Conservation (phyloP, 139 green algal genomes). For the Tetraselmis striata region DNA sequence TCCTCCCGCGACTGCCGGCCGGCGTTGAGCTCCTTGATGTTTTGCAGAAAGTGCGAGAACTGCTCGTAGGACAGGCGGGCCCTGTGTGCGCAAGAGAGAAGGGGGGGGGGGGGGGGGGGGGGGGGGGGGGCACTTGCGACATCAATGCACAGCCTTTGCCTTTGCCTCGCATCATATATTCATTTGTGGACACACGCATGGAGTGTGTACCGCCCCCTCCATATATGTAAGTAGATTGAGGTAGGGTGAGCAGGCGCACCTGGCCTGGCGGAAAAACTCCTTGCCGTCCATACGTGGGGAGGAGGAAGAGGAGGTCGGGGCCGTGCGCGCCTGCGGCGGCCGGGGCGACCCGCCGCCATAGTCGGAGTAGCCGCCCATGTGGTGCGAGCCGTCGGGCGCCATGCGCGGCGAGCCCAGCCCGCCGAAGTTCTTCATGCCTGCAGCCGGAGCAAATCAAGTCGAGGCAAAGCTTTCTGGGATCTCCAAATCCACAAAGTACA, state of each 20-base stretch:
- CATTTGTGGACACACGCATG: too few species aligned
- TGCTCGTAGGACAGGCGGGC: constrained; percentile 63
- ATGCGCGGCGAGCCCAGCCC: background rate
- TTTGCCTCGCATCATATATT: background rate
- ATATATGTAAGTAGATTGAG: too few species aligned
- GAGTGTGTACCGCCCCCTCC: too few species aligned
- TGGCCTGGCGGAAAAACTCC: constrained; percentile 59
- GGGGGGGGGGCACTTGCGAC: too few species aligned
- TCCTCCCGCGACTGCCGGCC: constrained; percentile 60
- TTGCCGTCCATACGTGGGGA: constrained; percentile 48
- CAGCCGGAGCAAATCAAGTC: too few species aligned
- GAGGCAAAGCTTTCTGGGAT: too few species aligned
- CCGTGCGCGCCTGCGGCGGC: background rate
- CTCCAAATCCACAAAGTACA: too few species aligned
- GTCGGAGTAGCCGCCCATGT: background rate
- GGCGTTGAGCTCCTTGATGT: constrained; percentile 77
- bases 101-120: too few species aligned
- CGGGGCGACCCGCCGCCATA: background rate
- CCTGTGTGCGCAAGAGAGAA: too few species aligned
- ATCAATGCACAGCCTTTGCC: background rate
- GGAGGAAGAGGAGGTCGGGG: background rate
- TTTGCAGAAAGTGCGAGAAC: constrained; percentile 66
- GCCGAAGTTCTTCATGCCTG: background rate
- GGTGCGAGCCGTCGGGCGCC: background rate
- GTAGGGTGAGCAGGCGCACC: constrained; percentile 26